Evolutionary conservation across 2,329 filamentous ascomycete species (phyloP).

Genomic region (Beauveria medogensis): DNA sequence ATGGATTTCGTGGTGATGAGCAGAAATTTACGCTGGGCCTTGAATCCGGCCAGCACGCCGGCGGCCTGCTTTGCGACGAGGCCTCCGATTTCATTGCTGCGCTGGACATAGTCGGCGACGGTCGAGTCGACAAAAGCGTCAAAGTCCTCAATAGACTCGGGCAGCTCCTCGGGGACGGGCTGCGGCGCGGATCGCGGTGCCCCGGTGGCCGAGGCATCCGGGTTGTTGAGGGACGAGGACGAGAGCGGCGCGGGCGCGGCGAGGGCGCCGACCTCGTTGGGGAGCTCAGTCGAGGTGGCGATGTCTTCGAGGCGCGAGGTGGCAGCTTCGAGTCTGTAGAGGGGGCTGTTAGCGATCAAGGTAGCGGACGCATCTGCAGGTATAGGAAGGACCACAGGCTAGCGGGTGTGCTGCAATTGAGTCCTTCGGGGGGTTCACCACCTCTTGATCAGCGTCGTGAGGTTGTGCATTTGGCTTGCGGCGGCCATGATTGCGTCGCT

Average conservation of each 20-base stretch:
- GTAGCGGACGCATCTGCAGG: neutral
- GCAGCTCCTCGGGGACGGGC: conserved; percentile 48
- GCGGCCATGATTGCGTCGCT: conserved; percentile 51
- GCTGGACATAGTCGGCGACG: conserved; percentile 67
- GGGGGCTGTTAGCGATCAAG: conserved; percentile 34
- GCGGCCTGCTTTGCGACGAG: conserved; percentile 68
- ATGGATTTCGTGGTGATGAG: conserved; percentile 83
- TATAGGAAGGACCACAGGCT: conserved; percentile 12
- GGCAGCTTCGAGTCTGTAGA: conserved; percentile 82
- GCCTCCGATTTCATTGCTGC: conserved; percentile 71
- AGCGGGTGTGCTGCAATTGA: too few relatives aligned
- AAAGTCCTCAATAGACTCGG: conserved; percentile 79
- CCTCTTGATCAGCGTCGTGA: conserved; percentile 98
- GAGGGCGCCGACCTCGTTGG: conserved; percentile 41
- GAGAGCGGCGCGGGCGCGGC: conserved; percentile 29
- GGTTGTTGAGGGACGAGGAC: neutral
- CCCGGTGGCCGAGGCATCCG: conserved; percentile 7
- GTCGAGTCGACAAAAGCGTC: conserved; percentile 68
- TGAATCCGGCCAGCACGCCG: conserved; percentile 58
- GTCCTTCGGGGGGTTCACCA: conserved; percentile 31
- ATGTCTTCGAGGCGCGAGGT: conserved; percentile 96
- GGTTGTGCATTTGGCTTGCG: conserved; percentile 83
- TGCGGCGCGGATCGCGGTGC: conserved; percentile 25
- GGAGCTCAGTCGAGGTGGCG: conserved; percentile 63
- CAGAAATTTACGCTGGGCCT: conserved; percentile 79